Base-by-base conservation (phyloP, 2,329 filamentous ascomycete species). In the Claviceps pusilla region DNA sequence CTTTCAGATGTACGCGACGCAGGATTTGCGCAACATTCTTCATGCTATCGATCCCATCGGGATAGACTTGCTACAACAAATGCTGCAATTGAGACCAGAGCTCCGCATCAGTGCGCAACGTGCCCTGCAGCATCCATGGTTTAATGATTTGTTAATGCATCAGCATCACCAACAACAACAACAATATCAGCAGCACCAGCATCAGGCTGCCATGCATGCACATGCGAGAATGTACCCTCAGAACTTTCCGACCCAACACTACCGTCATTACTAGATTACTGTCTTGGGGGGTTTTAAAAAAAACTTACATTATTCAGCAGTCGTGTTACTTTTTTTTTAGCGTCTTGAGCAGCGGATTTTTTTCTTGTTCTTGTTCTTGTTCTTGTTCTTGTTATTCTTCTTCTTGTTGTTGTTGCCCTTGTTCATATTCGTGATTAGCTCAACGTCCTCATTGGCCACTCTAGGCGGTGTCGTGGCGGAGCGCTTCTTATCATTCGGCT, bases 81-180 rank as follows among this genome's bases (percentile, higher is more conserved):
- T 98, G 88, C 80, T 98, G 35, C 91, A 97, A 68, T 74, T 97
- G 53, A 81, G 90, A 37, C 93, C 93, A 0, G 93, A 98, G 70
- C 82, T 95, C 70, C 82, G 93, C 54, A 87, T 95, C 65, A 90
- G 86, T 61, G 93, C 93, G 2, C 77, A 84, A 52, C 88, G 95
- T 58, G 90, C 93, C 3, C 75, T 97, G 45, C 79, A 85, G 61
- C 93, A 98, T 67, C 87, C 86, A 0, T 98, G 93, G 93, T 98
- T 98, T 73, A 80, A 76, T 58, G 87, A 91, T 62, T 68, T 89
- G 16, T 73, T 82, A 14, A 74, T 80, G 62, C 75, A 77, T 56
- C 75, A n/a, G 67, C 14, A 60, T 5, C 57, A 61, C 2, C 57
- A 47, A 4, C 58, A 61, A 3, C 74, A 77, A 56, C 75, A 80